phyloP scores from a whole-genome alignment of 306 rosid species.

The Hippophae rhamnoides region DNA sequence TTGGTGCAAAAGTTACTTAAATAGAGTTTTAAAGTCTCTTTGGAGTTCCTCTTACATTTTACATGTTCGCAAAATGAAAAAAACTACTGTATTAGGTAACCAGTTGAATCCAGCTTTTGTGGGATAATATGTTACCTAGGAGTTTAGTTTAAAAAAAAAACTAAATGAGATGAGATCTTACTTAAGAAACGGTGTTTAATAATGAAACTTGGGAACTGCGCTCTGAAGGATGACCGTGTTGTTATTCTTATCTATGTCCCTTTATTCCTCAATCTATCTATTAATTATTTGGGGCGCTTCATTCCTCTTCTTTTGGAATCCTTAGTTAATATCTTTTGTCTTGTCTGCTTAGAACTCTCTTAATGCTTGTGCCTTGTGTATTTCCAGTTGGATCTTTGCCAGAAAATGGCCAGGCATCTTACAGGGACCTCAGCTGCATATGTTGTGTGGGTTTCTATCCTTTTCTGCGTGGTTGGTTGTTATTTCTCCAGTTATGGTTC shows the following conservation, averaged over 20 bases:
- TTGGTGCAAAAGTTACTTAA: no score
- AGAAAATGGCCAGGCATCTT: slow-evolving; percentile 93
- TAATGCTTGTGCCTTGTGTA: background rate
- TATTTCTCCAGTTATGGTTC: slow-evolving; percentile 77
- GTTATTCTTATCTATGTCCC: background rate
- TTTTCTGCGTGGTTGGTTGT: slow-evolving; percentile 80
- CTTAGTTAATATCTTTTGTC: background rate
- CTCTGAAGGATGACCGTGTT: background rate
- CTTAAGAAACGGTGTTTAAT: background rate
- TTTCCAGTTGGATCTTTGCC: slow-evolving; percentile 95
- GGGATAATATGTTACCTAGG: no score
- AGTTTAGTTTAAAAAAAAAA: background rate
- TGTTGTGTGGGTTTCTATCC: slow-evolving; percentile 81
- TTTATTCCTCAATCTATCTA: background rate
- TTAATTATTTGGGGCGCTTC: slow-evolving; percentile 2
- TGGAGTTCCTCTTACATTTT: no score
- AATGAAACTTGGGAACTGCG: background rate
- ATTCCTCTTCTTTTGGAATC: slow-evolving; percentile 2
- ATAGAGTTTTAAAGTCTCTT: no score
- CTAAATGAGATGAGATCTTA: background rate
- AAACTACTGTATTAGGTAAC: no score
- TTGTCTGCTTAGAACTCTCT: background rate
- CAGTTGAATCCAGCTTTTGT: no score
- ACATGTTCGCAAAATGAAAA: no score
- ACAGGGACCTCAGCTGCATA: slow-evolving; percentile 87